Evolutionary conservation across 208 protist species (phyloP).

Genomic region (Angomonas deanei): DNA sequence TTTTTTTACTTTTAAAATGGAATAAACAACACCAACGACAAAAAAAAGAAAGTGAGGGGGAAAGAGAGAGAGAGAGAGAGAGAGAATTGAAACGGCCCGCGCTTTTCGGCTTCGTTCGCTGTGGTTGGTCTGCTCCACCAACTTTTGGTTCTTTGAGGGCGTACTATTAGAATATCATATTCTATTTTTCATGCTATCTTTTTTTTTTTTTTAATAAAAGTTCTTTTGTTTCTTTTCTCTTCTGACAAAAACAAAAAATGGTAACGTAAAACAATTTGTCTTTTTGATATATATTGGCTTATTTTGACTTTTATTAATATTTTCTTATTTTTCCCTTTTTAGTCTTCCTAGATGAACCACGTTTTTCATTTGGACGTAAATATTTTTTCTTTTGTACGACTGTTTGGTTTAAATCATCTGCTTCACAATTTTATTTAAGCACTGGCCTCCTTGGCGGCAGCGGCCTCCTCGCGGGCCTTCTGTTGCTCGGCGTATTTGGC

Average conservation of each 20-base stretch:
- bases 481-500: constrained; percentile 76
- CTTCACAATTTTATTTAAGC: not conserved
- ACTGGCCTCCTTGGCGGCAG: constrained; percentile 8
- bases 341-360: no score
- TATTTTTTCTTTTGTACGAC: constrained; percentile 3
- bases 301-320: constrained; percentile 11
- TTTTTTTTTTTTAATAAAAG: no score
- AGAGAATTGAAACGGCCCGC: not conserved
- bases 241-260: not conserved
- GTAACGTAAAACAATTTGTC: not conserved
- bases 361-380: constrained; percentile 2
- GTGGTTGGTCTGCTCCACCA: no score
- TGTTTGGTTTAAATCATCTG: not conserved
- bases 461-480: constrained; percentile 39
- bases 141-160: no score
- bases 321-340: constrained; percentile 5
- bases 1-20: not conserved
- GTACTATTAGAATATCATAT: no score
- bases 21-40: constrained; percentile 7
- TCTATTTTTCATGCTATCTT: no score
- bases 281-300: no score
- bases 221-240: constrained; percentile 8
- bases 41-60: constrained; percentile 12
- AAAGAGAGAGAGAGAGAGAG: not conserved
- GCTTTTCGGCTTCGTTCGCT: no score